Base-by-base conservation (phyloP, 2,329 filamentous ascomycete species). In the Rhytidhysteron rufulum region DNA sequence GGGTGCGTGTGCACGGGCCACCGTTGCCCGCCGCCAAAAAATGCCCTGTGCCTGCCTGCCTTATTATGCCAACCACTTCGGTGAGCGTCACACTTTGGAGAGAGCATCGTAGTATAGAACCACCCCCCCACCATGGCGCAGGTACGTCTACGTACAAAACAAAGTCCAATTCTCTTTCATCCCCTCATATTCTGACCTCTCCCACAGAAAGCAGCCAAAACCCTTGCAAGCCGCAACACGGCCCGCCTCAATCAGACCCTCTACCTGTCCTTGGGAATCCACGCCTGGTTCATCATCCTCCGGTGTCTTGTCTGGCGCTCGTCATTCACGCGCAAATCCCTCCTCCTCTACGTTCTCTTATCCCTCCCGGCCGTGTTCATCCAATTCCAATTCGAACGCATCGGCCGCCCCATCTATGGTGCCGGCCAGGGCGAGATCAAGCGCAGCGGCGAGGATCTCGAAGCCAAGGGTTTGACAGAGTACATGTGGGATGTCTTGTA, bases 401-500 rank as follows among this genome's bases (percentile, higher is more conserved):
- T 89, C 6, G 88, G 87, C 10, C 86, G 91, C 8, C 93, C 93
- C 18, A 82, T 74, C 45, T 86, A 83, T 61, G 79, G 82, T 50
- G 63, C 81, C 17, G 50, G 56, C 11, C 41, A 42, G 39, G 66
- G 65, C 43, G 75, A 83, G n/a, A 73, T 97, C 46, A 82, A 80
- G 62, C 80, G 77, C 22, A 74, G 87, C 1, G 91, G 93, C 31
- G 90, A 97, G 63, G 93, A 98, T 64, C 79, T 98, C 37, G 82
- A 86, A 39, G 87, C 88, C 8, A 78, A 84, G 24, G 93, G 93
- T 4, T 70, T 98, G 72, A 97, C 91, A 9, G 93, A 96, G 69
- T 97, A 94, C 73, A 88, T 97, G 85, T 98, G 95, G 78, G 93
- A 98, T 69, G 80, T 95, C 36, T 73, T 95, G 39, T 97, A 95